phyloP scores from a whole-genome alignment of 164 flowering plant genomes.

The Cinnamomum micranthum region DNA sequence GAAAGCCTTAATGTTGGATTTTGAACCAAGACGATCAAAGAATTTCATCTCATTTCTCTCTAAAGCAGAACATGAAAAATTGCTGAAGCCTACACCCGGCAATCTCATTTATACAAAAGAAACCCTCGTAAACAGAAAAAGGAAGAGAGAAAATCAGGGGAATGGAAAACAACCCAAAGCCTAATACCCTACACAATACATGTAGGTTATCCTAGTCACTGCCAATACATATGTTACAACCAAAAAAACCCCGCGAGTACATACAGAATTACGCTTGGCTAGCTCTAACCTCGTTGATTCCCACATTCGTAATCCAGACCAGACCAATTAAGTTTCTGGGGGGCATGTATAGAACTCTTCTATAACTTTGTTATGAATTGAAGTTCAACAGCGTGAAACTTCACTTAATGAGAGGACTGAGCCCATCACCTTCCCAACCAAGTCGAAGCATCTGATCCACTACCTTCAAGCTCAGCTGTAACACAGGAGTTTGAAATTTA shows the following conservation, averaged over 20 bases:
- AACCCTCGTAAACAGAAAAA: too few species aligned
- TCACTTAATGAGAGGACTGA: conserved; percentile 77
- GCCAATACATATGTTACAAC: conserved; percentile 33
- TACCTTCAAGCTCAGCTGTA: conserved; percentile 92
- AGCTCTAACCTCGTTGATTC: not conserved
- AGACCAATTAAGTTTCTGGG: not conserved
- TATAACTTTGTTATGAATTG: not conserved
- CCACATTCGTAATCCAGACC: conserved; percentile 1
- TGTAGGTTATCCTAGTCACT: not conserved
- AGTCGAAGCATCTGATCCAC: conserved; percentile 98
- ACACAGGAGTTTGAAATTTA: conserved; percentile 12
- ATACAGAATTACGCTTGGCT: conserved; percentile 5
- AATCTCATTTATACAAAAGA: not conserved
- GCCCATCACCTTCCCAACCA: conserved; percentile 97
- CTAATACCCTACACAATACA: not conserved
- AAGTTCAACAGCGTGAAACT: conserved; percentile 1
- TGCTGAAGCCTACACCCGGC: not conserved
- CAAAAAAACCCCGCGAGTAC: conserved; percentile 10
- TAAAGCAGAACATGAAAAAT: not conserved
- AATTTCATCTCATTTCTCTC: not conserved
- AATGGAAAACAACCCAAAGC: conserved; percentile 3
- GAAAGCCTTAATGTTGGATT: not conserved
- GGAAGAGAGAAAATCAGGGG: not conserved
- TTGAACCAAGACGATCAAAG: not conserved
- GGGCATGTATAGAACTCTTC: not conserved